Conservation (phyloP, 768 basidiomycete genomes). For the Trametes meyenii region DNA sequence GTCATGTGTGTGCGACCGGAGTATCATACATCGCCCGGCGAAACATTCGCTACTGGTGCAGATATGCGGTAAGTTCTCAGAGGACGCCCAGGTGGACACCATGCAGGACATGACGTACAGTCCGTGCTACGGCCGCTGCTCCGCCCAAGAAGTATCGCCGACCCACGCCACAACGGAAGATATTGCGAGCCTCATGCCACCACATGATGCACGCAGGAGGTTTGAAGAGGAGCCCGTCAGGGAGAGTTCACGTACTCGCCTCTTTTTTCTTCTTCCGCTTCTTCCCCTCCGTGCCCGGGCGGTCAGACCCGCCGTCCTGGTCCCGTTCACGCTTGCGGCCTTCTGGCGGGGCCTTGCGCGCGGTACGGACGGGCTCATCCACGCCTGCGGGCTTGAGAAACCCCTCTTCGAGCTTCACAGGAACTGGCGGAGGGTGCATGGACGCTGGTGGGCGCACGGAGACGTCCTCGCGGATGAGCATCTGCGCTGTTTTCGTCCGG, state of each 20-base stretch:
- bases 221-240: not conserved
- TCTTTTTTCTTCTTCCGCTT: conserved; percentile 28
- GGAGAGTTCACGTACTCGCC: conserved; percentile 1
- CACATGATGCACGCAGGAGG: not conserved
- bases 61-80: not conserved
- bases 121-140: not conserved
- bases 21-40: not conserved
- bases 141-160: not conserved
- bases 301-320: conserved; percentile 5
- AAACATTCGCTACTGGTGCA: not conserved
- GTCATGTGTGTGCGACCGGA: not conserved
- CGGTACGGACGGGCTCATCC: conserved; percentile 43
- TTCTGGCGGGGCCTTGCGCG: not conserved
- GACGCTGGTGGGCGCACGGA: conserved; percentile 14
- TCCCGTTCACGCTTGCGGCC: conserved; percentile 22
- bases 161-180: not conserved
- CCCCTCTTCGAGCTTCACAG: conserved; percentile 3
- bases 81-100: not conserved
- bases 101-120: not conserved
- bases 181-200: not conserved
- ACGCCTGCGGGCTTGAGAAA: conserved; percentile 64
- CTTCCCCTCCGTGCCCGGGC: conserved; percentile 14
- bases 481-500: conserved; percentile 27
- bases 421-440: not conserved
- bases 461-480: conserved; percentile 30